Conservation (phyloP, 441 rosid genomes). For the Gossypium davidsonii region DNA sequence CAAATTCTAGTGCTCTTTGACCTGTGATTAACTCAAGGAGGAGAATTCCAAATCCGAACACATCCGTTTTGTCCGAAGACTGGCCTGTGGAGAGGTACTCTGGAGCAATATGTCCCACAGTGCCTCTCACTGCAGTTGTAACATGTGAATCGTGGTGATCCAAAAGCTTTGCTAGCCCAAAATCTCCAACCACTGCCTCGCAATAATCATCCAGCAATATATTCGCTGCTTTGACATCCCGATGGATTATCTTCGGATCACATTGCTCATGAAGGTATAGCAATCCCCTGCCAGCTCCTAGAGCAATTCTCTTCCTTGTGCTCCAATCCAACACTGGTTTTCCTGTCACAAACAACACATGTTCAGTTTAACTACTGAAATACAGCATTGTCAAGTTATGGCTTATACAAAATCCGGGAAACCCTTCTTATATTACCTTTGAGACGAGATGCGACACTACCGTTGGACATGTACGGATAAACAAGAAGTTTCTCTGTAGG, state of each 20-base stretch:
- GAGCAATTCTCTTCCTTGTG: constrained; percentile 55
- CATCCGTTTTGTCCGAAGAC: constrained; percentile 94
- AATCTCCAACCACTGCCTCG: constrained; percentile 96
- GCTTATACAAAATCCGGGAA: background rate
- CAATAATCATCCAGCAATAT: constrained; percentile 80
- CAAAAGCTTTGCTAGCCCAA: constrained; percentile 78
- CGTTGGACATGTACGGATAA: constrained; percentile 91
- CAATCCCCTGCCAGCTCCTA: constrained; percentile 82
- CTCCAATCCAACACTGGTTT: constrained; percentile 65
- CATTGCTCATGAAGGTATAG: constrained; percentile 91
- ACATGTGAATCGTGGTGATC: constrained; percentile 74
- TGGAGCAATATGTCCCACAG: constrained; percentile 74
- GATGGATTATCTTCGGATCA: constrained; percentile 90
- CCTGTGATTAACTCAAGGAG: constrained; percentile 63
- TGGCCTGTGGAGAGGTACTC: constrained; percentile 81
- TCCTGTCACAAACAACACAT: constrained; percentile 22
- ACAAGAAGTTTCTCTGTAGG: constrained; percentile 78
- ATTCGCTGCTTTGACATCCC: constrained; percentile 96
- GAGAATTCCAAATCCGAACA: constrained; percentile 74
- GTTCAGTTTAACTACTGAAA: background rate
- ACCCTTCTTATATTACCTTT: constrained; percentile 41
- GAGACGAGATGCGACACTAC: constrained; percentile 90
- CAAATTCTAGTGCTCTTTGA: constrained; percentile 60
- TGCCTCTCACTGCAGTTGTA: constrained; percentile 69
- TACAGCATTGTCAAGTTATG: background rate